Conservation (phyloP, 148 eudicot species). For the Beta vulgaris region DNA sequence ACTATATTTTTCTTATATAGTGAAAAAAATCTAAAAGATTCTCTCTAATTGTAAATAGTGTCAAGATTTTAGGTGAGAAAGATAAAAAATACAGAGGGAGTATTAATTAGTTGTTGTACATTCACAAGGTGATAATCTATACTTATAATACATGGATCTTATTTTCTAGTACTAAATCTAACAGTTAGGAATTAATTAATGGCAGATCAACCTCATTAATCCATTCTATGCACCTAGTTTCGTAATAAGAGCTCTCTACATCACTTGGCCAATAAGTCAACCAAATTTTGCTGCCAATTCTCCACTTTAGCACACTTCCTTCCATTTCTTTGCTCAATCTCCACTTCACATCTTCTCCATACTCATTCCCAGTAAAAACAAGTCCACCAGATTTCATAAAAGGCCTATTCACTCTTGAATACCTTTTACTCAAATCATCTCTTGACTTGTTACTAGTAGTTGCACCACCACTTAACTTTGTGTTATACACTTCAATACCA, state of each 20-base stretch:
- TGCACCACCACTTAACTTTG: slow-evolving; percentile 36
- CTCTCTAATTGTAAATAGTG: no score
- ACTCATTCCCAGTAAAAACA: slow-evolving; percentile 52
- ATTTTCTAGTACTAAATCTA: background rate
- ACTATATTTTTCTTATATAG: no score
- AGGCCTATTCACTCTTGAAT: slow-evolving; percentile 48
- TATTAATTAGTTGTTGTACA: no score
- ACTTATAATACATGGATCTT: background rate
- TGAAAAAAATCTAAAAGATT: no score
- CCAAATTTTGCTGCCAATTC: slow-evolving; percentile 75
- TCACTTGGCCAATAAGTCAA: slow-evolving; percentile 80
- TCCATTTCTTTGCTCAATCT: slow-evolving; percentile 82
- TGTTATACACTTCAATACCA: slow-evolving; percentile 62
- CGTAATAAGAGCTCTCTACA: slow-evolving; percentile 51
- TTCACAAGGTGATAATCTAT: no score
- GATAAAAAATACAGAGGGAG: no score
- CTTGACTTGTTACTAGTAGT: slow-evolving; percentile 11
- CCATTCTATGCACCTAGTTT: slow-evolving; percentile 82
- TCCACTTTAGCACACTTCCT: slow-evolving; percentile 93
- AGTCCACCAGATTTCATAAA: slow-evolving; percentile 69
- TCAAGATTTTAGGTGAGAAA: no score
- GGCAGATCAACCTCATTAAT: slow-evolving; percentile 87
- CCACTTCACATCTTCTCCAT: slow-evolving; percentile 70
- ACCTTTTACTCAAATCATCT: slow-evolving; percentile 49
- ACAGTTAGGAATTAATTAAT: slow-evolving; percentile 42